A percentile compares a stretch with the other conserved stretches of the same genome.
phyloP scores from a whole-genome alignment of 306 rosid genomes.

The Vigna radiata region DNA sequence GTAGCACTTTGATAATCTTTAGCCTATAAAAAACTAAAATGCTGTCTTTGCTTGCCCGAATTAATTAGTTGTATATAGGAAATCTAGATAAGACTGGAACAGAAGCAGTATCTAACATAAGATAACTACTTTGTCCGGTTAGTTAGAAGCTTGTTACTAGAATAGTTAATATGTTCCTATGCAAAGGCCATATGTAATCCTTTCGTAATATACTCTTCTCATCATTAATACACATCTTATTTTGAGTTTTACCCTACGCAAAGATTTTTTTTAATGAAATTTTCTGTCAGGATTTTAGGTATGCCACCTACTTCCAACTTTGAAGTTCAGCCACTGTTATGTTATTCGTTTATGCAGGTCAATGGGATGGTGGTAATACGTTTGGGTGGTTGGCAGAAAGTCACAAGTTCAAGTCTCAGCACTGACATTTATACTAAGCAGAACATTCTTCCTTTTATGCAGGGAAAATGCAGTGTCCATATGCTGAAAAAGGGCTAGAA shows the following conservation, averaged over 20 bases:
- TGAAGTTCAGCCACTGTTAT: neutral
- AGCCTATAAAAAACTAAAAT: neutral
- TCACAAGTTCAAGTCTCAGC: neutral
- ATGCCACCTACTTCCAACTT: neutral
- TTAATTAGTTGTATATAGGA: neutral
- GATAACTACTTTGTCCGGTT: no score
- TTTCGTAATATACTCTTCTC: no score
- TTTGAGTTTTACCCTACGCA: no score
- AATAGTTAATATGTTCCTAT: no score
- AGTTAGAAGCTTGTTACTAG: no score
- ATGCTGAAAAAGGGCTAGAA: neutral
- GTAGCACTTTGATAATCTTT: constrained; percentile 12
- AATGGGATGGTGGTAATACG: neutral
- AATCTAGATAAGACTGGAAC: neutral
- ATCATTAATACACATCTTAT: no score
- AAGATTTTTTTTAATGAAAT: neutral
- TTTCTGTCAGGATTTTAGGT: neutral
- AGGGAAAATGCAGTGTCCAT: neutral
- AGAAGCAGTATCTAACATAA: neutral
- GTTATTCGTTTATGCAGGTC: neutral
- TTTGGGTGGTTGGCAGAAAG: neutral
- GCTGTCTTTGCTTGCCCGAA: neutral
- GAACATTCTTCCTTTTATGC: neutral
- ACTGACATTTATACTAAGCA: neutral
- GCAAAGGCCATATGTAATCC: no score